phyloP scores from a whole-genome alignment of 106 monocot species.

The Dendrobium nobile region DNA sequence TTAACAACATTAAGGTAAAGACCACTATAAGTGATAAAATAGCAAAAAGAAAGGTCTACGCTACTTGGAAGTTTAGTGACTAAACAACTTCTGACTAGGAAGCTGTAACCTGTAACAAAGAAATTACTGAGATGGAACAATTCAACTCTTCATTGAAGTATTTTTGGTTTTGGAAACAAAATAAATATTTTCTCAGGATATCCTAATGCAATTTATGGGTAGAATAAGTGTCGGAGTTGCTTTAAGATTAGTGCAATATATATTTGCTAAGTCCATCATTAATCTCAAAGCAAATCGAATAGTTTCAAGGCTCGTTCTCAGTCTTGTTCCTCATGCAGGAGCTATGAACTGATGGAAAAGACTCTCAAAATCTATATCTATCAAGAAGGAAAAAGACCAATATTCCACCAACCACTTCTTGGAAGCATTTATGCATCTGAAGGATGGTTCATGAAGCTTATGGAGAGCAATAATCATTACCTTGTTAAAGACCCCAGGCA shows the following conservation, averaged over 20 bases:
- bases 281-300: too few relatives aligned
- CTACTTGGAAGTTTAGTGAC: neutral
- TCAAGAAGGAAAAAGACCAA: conserved; percentile 33
- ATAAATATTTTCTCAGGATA: too few relatives aligned
- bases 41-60: neutral
- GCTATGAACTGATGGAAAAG: conserved; percentile 53
- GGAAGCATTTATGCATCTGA: conserved; percentile 55
- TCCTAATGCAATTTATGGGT: too few relatives aligned
- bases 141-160: neutral
- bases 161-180: too few relatives aligned
- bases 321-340: conserved; percentile 19
- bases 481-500: conserved; percentile 22
- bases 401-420: conserved; percentile 40
- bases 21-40: neutral
- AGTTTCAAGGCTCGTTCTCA: neutral
- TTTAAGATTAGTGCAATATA: too few relatives aligned
- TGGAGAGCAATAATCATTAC: conserved; percentile 29
- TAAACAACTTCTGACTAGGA: too few relatives aligned
- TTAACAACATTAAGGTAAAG: neutral
- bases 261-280: too few relatives aligned
- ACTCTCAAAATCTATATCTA: conserved; percentile 49
- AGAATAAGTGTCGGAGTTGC: too few relatives aligned
- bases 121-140: neutral
- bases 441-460: conserved; percentile 63
- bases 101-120: too few relatives aligned